Conservation (phyloP, 2,329 filamentous ascomycete genomes). For the Diaporthe vaccinii region DNA sequence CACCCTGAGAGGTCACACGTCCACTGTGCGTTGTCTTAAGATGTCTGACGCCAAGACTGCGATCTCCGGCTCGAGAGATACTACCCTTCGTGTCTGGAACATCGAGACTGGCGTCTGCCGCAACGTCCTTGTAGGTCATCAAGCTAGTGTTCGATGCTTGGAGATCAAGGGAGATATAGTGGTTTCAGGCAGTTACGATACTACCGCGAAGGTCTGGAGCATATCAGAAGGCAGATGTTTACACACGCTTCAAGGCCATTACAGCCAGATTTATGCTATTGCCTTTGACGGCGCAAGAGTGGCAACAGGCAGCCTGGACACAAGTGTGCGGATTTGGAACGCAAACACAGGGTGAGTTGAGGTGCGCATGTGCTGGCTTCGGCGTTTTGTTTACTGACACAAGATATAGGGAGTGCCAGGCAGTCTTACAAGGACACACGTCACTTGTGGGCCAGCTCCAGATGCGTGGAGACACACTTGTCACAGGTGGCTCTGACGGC, state of each 20-base stretch:
- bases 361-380: slow-evolving; percentile 26
- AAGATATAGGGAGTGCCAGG: slow-evolving; percentile 77
- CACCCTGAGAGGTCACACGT: slow-evolving; percentile 93
- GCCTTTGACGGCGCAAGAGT: slow-evolving; percentile 95
- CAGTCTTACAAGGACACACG: slow-evolving; percentile 95
- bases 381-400: slow-evolving; percentile 49
- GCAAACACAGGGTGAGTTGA: slow-evolving; percentile 81
- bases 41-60: slow-evolving; percentile 96
- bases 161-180: slow-evolving; percentile 97
- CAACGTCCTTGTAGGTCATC: slow-evolving; percentile 93
- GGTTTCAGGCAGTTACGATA: slow-evolving; percentile 98
- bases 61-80: slow-evolving; percentile 96
- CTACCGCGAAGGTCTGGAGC: slow-evolving; percentile 96
- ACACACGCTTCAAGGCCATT: slow-evolving; percentile 91
- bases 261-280: slow-evolving; percentile 98
- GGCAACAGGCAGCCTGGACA: slow-evolving; percentile 95
- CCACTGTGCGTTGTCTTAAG: slow-evolving; percentile 95
- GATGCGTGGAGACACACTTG: slow-evolving; percentile 93
- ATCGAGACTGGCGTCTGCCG: slow-evolving; percentile 88
- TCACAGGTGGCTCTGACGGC: slow-evolving; percentile 96
- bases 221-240: slow-evolving; percentile 95
- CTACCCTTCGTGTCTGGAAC: slow-evolving; percentile 95
- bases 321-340: slow-evolving; percentile 97
- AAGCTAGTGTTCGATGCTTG: slow-evolving; percentile 93
- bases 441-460: slow-evolving; percentile 96